These are phyloP conservation scores for Dactylellina parvicollis DNA, from an alignment of 2,329 filamentous ascomycete genomes.

Conservation along the genomic window DNA sequence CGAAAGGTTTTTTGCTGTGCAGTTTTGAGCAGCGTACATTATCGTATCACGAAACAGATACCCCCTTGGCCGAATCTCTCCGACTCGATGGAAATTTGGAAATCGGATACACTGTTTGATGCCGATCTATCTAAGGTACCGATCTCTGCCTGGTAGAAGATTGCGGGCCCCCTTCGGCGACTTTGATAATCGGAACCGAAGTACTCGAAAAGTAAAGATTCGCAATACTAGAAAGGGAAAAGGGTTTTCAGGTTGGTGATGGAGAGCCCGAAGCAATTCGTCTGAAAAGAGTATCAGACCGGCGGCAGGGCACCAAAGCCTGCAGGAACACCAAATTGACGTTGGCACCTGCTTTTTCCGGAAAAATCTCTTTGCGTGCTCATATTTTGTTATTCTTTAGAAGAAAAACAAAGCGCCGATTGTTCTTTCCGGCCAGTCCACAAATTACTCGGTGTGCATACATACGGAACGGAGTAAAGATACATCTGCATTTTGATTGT, in stretches of 20 bases:
- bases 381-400: background rate
- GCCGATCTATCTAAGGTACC: constrained; percentile 34
- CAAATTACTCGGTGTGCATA: too few relatives aligned
- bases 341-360: constrained; percentile 39
- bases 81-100: constrained; percentile 10
- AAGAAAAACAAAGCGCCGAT: background rate
- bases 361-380: background rate
- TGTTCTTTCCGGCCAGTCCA: background rate
- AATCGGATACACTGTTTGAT: constrained; percentile 22
- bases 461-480: too few relatives aligned
- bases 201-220: constrained; percentile 16
- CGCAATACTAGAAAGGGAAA: constrained; percentile 1
- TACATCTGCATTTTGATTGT: too few relatives aligned
- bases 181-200: constrained; percentile 34
- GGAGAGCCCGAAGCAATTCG: background rate
- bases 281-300: constrained; percentile 39
- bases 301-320: constrained; percentile 25
- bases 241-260: constrained; percentile 4
- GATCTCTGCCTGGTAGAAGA: constrained; percentile 19
- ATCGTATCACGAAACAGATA: constrained; percentile 17
- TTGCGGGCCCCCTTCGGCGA: constrained; percentile 40
- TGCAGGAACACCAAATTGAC: constrained; percentile 45
- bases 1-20: constrained; percentile 5
- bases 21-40: background rate
- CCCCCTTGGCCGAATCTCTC: background rate